A percentile compares a stretch with the other conserved stretches of the same genome.
Conservation (phyloP, 768 basidiomycete species). For the Lactarius quietus region DNA sequence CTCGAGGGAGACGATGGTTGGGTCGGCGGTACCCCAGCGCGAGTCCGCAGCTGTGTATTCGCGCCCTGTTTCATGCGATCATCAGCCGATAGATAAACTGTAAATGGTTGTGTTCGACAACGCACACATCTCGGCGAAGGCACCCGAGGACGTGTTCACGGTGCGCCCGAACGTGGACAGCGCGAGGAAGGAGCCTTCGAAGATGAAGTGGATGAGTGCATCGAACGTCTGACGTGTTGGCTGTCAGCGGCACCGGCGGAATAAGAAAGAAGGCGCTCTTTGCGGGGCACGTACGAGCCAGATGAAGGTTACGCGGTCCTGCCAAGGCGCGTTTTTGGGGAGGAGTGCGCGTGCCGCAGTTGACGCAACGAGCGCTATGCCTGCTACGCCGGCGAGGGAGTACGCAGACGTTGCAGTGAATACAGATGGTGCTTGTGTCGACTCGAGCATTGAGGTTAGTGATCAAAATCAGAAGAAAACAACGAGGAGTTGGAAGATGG, state of each 20-base stretch:
- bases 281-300: conserved; percentile 57
- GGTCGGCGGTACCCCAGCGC: conserved; percentile 78
- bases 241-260: not conserved
- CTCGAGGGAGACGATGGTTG: conserved; percentile 79
- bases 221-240: conserved; percentile 58
- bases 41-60: conserved; percentile 79
- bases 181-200: conserved; percentile 80
- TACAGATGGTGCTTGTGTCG: conserved; percentile 28
- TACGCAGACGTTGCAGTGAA: conserved; percentile 61
- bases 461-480: not conserved
- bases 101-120: too few relatives aligned
- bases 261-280: not conserved
- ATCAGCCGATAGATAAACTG: too few relatives aligned
- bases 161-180: conserved; percentile 70
- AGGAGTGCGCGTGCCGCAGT: conserved; percentile 52
- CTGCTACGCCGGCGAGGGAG: conserved; percentile 58
- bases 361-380: conserved; percentile 49
- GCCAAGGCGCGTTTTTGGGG: conserved; percentile 59
- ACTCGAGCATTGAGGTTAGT: conserved; percentile 5
- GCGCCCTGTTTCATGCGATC: too few relatives aligned
- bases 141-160: conserved; percentile 64
- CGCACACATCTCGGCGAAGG: conserved; percentile 74
- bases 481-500: not conserved
- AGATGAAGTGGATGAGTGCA: conserved; percentile 71
- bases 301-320: conserved; percentile 68